These are phyloP conservation scores for Penicillium subrubescens DNA, from an alignment of 495 filamentous ascomycete species.

Conservation along the genomic window DNA sequence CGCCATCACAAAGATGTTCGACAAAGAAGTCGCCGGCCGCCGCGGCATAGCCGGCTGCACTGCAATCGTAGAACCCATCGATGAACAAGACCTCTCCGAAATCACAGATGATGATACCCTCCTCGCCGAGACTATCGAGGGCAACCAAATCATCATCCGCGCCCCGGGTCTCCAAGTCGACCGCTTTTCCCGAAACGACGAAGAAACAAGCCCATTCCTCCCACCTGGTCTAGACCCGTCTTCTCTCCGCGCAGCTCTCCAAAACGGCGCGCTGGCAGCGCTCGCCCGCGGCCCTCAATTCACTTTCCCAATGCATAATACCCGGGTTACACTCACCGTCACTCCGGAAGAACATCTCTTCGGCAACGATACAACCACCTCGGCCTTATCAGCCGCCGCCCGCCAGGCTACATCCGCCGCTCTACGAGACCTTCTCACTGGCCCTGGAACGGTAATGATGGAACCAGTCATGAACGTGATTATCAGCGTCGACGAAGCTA, in stretches of 20 bases:
- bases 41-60: constrained; percentile 75
- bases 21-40: constrained; percentile 79
- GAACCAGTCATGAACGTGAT: constrained; percentile 90
- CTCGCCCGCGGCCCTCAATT: constrained; percentile 82
- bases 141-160: constrained; percentile 63
- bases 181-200: constrained; percentile 36
- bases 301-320: constrained; percentile 71
- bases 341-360: constrained; percentile 67
- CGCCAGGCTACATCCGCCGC: constrained; percentile 69
- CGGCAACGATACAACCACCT: constrained; percentile 63
- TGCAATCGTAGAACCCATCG: constrained; percentile 63
- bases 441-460: constrained; percentile 64
- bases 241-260: constrained; percentile 63
- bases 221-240: constrained; percentile 60
- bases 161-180: constrained; percentile 48
- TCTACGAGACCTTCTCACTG: constrained; percentile 51
- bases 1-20: constrained; percentile 63
- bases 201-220: constrained; percentile 45
- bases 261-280: constrained; percentile 80
- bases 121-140: constrained; percentile 37
- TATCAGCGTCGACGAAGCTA: constrained; percentile 80
- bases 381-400: constrained; percentile 78
- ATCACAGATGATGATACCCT: constrained; percentile 32
- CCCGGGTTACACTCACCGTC: constrained; percentile 68
- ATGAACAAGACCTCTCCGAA: constrained; percentile 30